Evolutionary conservation across 176 grass and related monocot species (phyloP).

Genomic region (Puccinellia tenuiflora): DNA sequence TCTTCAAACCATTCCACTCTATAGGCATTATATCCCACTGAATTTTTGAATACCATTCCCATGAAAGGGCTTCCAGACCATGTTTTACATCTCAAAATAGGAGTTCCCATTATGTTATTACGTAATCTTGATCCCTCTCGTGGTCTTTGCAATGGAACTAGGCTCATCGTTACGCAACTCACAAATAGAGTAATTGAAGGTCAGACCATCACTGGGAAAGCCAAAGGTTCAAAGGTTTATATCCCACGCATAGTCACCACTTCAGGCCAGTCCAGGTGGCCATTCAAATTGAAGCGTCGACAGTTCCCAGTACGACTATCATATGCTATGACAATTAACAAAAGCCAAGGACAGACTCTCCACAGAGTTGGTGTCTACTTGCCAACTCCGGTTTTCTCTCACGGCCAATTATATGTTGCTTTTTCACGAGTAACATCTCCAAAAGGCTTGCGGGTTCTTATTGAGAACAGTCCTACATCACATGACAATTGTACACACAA

Average conservation of each 20-base stretch:
- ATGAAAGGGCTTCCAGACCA: background rate
- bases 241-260: background rate
- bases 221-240: background rate
- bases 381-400: no score
- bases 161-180: no score
- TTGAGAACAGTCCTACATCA: background rate
- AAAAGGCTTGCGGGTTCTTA: background rate
- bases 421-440: conserved; percentile 19
- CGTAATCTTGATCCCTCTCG: background rate
- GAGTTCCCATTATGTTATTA: background rate
- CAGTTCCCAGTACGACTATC: background rate
- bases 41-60: background rate
- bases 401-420: no score
- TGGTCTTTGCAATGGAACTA: background rate
- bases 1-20: background rate
- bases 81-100: background rate
- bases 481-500: conserved; percentile 1
- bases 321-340: conserved; percentile 40
- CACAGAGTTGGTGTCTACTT: no score
- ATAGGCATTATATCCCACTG: background rate
- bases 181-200: background rate
- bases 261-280: background rate
- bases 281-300: conserved; percentile 3
- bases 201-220: background rate
- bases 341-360: no score